Evolutionary conservation across 805 yeast genomes (phyloP), one percentile per base, ranked within the genome.

Genomic region (Wickerhamomyces subpelliculosus): DNA sequence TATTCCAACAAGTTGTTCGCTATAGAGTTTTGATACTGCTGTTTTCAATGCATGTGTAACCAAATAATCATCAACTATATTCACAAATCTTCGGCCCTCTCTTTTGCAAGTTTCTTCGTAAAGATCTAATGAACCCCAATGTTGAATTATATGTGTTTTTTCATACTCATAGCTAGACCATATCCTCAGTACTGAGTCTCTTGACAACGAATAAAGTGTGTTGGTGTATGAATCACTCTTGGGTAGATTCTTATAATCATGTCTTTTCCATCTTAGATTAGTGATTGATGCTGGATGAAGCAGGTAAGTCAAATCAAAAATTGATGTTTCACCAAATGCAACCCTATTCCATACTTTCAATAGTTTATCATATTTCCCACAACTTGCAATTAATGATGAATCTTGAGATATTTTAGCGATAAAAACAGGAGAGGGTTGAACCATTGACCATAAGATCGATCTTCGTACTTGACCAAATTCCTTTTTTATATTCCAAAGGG

Each of bases 261-360:
- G 54, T 35, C 45, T 57, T 43, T 75, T 71, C 89, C 90, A 83
- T 39, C 79, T 65, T 27, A 80, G 54, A 25, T 65, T 64, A 0
- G 78, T 67, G 1, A 88, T 75, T 37, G 68, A 68, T 1, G 68
- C 52, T 2, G 80, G 77, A 52, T 84, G 94, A n/a, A 75, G 69
- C 18, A 87, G 60, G 48, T 83, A 80, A 0, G 76, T 62, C 44
- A 86, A 62, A 48, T 83, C 93, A 54, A 86, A 87, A 21, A 70
- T 68, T 7, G 80, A 69, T 28, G 76, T 70, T 26, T 74, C 77
- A 21, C 72, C 87, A 51, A 78, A 84, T 8, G 82, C 72, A 8
- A 78, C 67, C 36, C 96, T 64, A 38, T 78, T 69, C 95, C 96
- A 89, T 2, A 86, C 66, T 52, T 85, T 86, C 22, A 85, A 78